Evolutionary conservation across 345 rosid species (phyloP), one percentile per base, ranked within the genome.

Genomic region (Acer yangbiense): DNA sequence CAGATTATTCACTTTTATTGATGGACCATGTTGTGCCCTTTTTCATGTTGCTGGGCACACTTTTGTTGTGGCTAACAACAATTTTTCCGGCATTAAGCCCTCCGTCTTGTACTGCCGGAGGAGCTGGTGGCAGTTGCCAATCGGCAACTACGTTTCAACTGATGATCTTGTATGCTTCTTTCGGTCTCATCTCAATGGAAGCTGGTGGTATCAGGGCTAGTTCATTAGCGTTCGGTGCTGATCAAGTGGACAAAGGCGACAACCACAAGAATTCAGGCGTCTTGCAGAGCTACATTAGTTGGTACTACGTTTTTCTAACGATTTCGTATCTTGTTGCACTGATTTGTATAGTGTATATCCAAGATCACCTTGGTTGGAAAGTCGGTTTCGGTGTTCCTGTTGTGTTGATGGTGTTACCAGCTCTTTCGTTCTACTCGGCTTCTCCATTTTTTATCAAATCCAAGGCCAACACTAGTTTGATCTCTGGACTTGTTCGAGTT

Each of bases 151-250:
- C 14, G 32, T 29, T 29, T 29, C 84, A 77, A 27, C 4, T 29
- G 4, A 9, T 82, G 27, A 76, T 86, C 16, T 17, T 72, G 41
- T 60, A 52, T 13, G 57, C 75, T 0, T 78, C 84, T 63, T 76
- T 86, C 9, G 84, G 21, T 39, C 77, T 86, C 72, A 70, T 86
- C 13, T 80, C 85, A 23, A 41, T 81, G 4, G 87, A 81, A 48
- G 82, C 84, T 13, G 84, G 87, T 25, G 76, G 84, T 57, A 48
- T 83, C 17, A 76, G 83, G 39, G 79, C 87, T 0, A 80, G 84
- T 65, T 78, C 84, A 3, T 41, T 83, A 1, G 85, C 87, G 0
- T 86, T 81, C 13, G 82, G 83, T 17, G 85, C 88, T 2, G 86
- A 86, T 39, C 88, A 86, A 7, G 9, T 44, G 3, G 69, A 77